A percentile compares a stretch with the other conserved stretches of the same genome.
These are phyloP conservation scores for Cryptococcus sp. DNA, from an alignment of 1,284 basidiomycete genomes.

Conservation along the genomic window DNA sequence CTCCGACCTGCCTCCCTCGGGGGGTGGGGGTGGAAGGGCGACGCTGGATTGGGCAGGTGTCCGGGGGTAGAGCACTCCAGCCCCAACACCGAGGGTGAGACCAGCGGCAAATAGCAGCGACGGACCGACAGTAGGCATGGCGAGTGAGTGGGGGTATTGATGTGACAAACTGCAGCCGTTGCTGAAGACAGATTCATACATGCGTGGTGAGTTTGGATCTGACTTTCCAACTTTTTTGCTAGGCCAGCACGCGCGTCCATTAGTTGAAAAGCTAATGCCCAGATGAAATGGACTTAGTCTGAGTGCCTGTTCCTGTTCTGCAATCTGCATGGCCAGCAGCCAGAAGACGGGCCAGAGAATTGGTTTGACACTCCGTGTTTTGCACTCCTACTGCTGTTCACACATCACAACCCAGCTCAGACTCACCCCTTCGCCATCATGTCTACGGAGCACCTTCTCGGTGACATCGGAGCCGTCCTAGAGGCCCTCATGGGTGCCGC, in stretches of 20 bases:
- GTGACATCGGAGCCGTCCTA: constrained; percentile 36
- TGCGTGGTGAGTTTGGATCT: too few species aligned
- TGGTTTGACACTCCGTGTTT: not conserved
- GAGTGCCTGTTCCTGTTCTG: too few species aligned
- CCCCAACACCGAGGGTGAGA: constrained; percentile 45
- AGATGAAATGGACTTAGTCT: too few species aligned
- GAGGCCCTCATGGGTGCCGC: constrained; percentile 36
- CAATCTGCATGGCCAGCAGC: not conserved
- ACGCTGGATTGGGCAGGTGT: constrained; percentile 10
- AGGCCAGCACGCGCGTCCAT: not conserved
- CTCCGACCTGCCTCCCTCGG: constrained; percentile 21
- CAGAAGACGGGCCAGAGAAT: not conserved
- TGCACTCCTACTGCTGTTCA: not conserved
- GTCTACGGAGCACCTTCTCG: constrained; percentile 46
- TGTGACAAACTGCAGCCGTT: too few species aligned
- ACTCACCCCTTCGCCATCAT: constrained; percentile 8
- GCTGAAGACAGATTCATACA: too few species aligned
- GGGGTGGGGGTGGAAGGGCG: constrained; percentile 27
- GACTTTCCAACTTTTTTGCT: constrained; percentile 6
- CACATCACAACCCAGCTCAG: too few species aligned
- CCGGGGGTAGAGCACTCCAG: constrained; percentile 36
- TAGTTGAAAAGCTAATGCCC: not conserved
- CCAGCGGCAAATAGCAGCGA: constrained; percentile 49
- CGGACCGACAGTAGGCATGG: constrained; percentile 46
- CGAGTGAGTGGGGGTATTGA: too few species aligned